These are phyloP conservation scores for Backusella liffmaniae DNA, from an alignment of 192 early-diverging fungal genomes.

Conservation along the genomic window DNA sequence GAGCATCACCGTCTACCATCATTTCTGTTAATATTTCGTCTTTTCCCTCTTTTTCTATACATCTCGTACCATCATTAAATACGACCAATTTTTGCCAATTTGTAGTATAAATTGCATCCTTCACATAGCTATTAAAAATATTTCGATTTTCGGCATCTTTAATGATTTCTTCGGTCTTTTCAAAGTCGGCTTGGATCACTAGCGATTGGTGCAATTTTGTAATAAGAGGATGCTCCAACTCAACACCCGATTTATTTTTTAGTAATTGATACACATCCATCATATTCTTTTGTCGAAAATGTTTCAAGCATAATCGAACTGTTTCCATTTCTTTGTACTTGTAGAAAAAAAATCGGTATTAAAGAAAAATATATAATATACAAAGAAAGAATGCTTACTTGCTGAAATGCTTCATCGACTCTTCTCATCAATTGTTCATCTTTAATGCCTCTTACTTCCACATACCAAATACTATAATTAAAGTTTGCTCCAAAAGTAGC, in stretches of 20 bases:
- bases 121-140: conserved; percentile 75
- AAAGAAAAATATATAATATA: too few relatives aligned
- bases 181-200: conserved; percentile 73
- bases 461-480: conserved; percentile 95
- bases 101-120: conserved; percentile 66
- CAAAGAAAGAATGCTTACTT: conserved; percentile 40
- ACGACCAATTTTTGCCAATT: conserved; percentile 59
- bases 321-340: conserved; percentile 79
- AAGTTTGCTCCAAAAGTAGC: conserved; percentile 91
- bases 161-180: conserved; percentile 70
- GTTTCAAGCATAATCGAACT: conserved; percentile 84
- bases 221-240: conserved; percentile 81
- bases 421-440: conserved; percentile 40
- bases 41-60: neutral
- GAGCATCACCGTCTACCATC: conserved; percentile 41
- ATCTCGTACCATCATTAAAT: conserved; percentile 36
- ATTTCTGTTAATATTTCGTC: neutral
- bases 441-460: conserved; percentile 80
- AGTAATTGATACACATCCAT: conserved; percentile 71
- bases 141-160: conserved; percentile 54
- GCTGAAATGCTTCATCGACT: conserved; percentile 57
- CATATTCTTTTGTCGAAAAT: conserved; percentile 83
- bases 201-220: conserved; percentile 70
- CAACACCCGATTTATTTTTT: conserved; percentile 57
- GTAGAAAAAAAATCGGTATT: too few relatives aligned